These are phyloP conservation scores for Ustilago xerochloae DNA, from an alignment of 1,284 basidiomycete species.

Conservation along the genomic window DNA sequence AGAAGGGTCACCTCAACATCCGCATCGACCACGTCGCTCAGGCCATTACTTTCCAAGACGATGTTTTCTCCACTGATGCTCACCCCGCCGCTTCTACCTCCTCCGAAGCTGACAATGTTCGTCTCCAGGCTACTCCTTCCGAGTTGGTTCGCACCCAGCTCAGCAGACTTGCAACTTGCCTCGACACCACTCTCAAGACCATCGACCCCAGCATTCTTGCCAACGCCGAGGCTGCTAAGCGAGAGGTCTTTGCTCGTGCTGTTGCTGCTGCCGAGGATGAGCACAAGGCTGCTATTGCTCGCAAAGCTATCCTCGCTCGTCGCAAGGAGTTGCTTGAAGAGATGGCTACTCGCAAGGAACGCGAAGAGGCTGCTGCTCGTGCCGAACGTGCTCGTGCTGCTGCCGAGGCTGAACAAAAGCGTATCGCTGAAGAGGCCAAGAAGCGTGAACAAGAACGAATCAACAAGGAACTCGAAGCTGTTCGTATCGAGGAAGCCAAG, in stretches of 20 bases:
- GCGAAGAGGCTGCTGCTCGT: constrained; percentile 84
- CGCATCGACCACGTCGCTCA: constrained; percentile 89
- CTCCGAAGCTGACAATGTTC: constrained; percentile 58
- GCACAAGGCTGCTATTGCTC: constrained; percentile 64
- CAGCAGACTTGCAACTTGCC: constrained; percentile 62
- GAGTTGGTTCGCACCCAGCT: constrained; percentile 68
- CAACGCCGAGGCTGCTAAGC: constrained; percentile 55
- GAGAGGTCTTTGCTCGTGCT: constrained; percentile 59
- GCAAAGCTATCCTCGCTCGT: constrained; percentile 77
- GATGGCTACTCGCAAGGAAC: constrained; percentile 85
- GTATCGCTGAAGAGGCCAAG: constrained; percentile 77
- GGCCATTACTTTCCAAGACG: constrained; percentile 86
- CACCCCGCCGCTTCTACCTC: constrained; percentile 59
- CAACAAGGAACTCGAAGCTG: constrained; percentile 82
- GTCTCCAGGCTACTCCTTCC: constrained; percentile 63
- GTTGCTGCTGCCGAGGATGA: constrained; percentile 61
- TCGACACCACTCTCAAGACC: constrained; percentile 63
- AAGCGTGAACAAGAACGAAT: constrained; percentile 82
- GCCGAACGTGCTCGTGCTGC: constrained; percentile 75
- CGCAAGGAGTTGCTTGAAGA: constrained; percentile 89
- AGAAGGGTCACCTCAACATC: constrained; percentile 86
- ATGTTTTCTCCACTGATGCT: constrained; percentile 69
- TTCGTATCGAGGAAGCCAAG: constrained; percentile 85
- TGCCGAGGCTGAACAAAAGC: constrained; percentile 78
- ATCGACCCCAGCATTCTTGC: constrained; percentile 57